Base-by-base conservation (phyloP, 495 filamentous ascomycete genomes). In the Sabuloglossum arenarium region DNA sequence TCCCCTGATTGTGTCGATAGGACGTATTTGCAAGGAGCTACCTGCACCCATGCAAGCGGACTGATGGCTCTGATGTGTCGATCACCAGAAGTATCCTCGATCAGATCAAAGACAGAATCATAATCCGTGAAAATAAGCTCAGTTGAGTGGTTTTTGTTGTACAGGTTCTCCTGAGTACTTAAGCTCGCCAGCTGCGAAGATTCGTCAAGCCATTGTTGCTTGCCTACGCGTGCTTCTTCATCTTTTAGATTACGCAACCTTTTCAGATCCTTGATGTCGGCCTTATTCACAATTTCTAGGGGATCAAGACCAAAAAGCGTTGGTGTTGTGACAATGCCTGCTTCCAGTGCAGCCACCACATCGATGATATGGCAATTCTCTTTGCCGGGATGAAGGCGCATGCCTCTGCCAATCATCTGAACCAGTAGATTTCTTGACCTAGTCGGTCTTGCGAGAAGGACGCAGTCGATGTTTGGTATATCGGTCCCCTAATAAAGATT, bases 391-490 rank as follows among this genome's bases (percentile, higher is more conserved):
- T 82, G 74, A 30, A 95, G 68, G 32, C 91, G 80, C 75, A 97
- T 82, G 0, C 91, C 91, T 58, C 91, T 79, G 0, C 91, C 91
- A 51, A 99, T 94, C 91, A 99, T 99, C 65, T 99, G 91, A 4
- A 95, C 79, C 1, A 99, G 74, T 8, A 99, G 72, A 60, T 95
- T 96, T 23, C 82, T 79, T 16, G 91, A 97, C 55, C 80, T 78
- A 9, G 91, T 99, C 3, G 91, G 91, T 32, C 93, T 71, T 6
- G 87, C 89, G 42, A 99, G 72, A 12, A 99, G 64, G 10, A 99
- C 75, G 58, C 91, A 97, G 65, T 99, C 91, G 57, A 97, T 86
- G 64, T 97, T 97, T 3, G 91, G 91, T 19, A 97, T 91, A 63
- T 99, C 91, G 10, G 93, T 99, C 14, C 84, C 90, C 70, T 51